These are phyloP conservation scores for Rhizopus stolonifer DNA, from an alignment of 371 early-diverging fungal species.

Conservation along the genomic window DNA sequence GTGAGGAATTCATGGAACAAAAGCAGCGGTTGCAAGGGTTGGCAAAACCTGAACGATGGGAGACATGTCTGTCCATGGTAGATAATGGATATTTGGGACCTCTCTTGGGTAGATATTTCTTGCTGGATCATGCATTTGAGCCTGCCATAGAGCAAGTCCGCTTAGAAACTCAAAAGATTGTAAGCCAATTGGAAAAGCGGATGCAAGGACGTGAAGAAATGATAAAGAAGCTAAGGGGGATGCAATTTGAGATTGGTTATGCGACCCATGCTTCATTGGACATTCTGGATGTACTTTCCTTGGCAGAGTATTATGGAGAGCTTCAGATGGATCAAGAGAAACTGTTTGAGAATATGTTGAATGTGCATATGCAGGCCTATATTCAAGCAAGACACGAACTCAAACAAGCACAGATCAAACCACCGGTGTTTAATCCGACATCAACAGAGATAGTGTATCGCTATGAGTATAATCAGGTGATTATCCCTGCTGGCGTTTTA, in stretches of 20 bases:
- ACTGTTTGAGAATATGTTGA: conserved; percentile 51
- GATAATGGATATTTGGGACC: conserved; percentile 46
- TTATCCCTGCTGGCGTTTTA: conserved; percentile 55
- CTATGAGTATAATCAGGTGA: conserved; percentile 26
- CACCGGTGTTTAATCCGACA: background rate
- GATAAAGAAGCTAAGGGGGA: background rate
- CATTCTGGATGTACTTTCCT: conserved; percentile 33
- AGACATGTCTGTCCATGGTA: conserved; percentile 48
- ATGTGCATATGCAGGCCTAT: conserved; percentile 26
- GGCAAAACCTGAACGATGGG: conserved; percentile 47
- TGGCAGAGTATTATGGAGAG: conserved; percentile 46
- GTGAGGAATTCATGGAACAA: conserved; percentile 25
- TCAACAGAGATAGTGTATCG: background rate
- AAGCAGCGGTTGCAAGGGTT: conserved; percentile 29
- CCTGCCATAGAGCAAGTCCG: conserved; percentile 26
- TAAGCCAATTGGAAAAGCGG: conserved; percentile 25
- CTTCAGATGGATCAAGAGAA: conserved; percentile 32
- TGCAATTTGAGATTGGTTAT: conserved; percentile 44
- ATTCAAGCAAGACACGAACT: conserved; percentile 21
- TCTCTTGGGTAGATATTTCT: conserved; percentile 55
- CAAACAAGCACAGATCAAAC: conserved; percentile 21
- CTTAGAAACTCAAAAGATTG: conserved; percentile 27
- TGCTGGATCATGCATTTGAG: conserved; percentile 25
- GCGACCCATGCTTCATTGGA: conserved; percentile 40
- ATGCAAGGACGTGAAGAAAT: conserved; percentile 30